These are phyloP conservation scores for Apiotrichum brassicae DNA, from an alignment of 1,284 basidiomycete species.

Conservation along the genomic window DNA sequence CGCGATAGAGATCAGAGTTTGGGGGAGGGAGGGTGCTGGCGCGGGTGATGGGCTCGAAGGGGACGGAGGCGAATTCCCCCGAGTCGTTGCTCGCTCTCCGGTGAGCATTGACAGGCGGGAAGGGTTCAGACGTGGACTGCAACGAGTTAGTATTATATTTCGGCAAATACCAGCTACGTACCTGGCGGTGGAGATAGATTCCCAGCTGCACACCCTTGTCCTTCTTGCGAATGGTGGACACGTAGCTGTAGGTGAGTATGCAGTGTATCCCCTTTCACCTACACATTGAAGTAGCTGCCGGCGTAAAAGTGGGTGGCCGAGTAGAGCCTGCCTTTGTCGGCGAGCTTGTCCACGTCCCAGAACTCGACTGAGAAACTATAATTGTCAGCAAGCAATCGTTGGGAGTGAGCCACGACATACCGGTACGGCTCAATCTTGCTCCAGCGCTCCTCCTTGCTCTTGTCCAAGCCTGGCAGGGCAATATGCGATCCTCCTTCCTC, in stretches of 20 bases:
- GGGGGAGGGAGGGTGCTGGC: constrained; percentile 3
- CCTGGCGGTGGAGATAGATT: constrained; percentile 80
- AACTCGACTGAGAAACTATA: constrained; percentile 71
- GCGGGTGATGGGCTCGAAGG: not conserved
- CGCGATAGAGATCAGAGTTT: constrained; percentile 8
- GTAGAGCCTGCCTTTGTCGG: constrained; percentile 67
- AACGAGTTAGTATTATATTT: not conserved
- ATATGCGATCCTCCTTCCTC: constrained; percentile 15
- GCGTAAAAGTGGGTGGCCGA: constrained; percentile 50
- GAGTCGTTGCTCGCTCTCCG: not conserved
- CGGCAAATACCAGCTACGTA: too few relatives aligned
- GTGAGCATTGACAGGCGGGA: constrained; percentile 21
- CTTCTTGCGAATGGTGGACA: constrained; percentile 72
- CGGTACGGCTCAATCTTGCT: constrained; percentile 59
- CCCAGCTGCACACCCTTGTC: constrained; percentile 67
- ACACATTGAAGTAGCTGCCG: constrained; percentile 38
- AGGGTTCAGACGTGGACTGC: constrained; percentile 51
- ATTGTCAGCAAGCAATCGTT: too few relatives aligned
- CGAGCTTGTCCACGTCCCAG: constrained; percentile 74
- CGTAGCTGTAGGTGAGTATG: constrained; percentile 68
- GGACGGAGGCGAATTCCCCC: not conserved
- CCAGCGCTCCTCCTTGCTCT: constrained; percentile 31
- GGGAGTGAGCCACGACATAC: constrained; percentile 47
- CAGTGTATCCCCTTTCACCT: too few relatives aligned
- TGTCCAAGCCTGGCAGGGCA: constrained; percentile 13